A percentile compares a stretch with the other conserved stretches of the same genome.
Conservation (phyloP, 495 filamentous ascomycete genomes). For the Penicillium mononematosum region DNA sequence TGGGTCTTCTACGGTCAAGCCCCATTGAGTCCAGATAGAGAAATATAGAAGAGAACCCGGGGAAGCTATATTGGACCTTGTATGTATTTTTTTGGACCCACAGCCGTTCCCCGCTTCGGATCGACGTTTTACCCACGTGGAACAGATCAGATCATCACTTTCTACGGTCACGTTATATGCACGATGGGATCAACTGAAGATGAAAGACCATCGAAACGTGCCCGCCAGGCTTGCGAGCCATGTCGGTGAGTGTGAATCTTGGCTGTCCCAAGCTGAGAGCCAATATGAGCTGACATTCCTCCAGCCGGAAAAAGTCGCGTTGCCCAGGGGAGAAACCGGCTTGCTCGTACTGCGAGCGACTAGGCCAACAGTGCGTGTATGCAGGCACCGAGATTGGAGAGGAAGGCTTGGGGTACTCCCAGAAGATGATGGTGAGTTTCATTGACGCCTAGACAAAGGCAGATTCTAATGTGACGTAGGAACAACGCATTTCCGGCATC, state of each 20-base stretch:
- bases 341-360: constrained; percentile 42
- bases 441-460: too few species aligned
- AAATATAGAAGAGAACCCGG: neutral
- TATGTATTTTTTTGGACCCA: neutral
- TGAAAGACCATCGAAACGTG: constrained; percentile 39
- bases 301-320: constrained; percentile 43
- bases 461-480: constrained; percentile 23
- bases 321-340: constrained; percentile 45
- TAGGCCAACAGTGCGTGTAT: constrained; percentile 43
- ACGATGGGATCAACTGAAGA: constrained; percentile 17
- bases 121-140: neutral
- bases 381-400: constrained; percentile 26
- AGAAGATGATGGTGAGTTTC: constrained; percentile 16
- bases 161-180: neutral
- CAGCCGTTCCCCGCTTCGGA: neutral
- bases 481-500: constrained; percentile 37
- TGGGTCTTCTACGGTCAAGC: neutral
- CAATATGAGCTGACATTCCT: neutral
- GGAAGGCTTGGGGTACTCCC: constrained; percentile 20
- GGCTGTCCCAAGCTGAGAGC: neutral
- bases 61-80: neutral
- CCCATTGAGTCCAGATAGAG: neutral
- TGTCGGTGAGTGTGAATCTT: constrained; percentile 34
- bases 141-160: neutral
- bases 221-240: constrained; percentile 44